phyloP scores from a whole-genome alignment of 2,329 filamentous ascomycete genomes.

The Colletotrichum orbiculare region DNA sequence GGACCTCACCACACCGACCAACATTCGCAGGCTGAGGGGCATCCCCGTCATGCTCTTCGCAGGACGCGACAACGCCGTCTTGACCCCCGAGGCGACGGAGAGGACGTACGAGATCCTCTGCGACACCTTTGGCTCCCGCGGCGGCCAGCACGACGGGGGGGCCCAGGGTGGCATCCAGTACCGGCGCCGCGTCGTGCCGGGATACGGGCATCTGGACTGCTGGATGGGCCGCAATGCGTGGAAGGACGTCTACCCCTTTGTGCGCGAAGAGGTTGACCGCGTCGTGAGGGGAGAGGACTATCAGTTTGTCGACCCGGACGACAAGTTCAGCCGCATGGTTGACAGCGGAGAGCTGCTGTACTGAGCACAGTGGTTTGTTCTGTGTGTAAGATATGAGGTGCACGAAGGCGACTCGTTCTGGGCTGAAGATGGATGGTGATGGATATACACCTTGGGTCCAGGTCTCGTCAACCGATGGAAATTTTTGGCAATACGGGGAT shows the following conservation, averaged over 20 bases:
- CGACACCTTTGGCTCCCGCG: slow-evolving; percentile 58
- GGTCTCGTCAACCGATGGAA: too few species aligned
- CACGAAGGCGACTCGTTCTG: not conserved
- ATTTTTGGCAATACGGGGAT: too few species aligned
- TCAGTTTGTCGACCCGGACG: slow-evolving; percentile 55
- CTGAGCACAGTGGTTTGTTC: slow-evolving; percentile 28
- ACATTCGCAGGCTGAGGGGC: slow-evolving; percentile 60
- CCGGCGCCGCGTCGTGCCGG: slow-evolving; percentile 62
- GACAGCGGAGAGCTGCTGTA: slow-evolving; percentile 53
- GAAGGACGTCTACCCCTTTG: slow-evolving; percentile 68
- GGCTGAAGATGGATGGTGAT: too few species aligned
- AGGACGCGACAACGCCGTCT: slow-evolving; percentile 66
- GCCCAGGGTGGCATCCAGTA: slow-evolving; percentile 55
- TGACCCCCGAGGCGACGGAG: slow-evolving; percentile 64
- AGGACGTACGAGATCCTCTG: slow-evolving; percentile 64
- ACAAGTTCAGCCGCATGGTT: slow-evolving; percentile 55
- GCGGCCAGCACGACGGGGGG: slow-evolving; percentile 29
- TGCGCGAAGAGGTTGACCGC: slow-evolving; percentile 65
- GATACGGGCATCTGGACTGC: slow-evolving; percentile 70
- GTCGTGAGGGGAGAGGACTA: slow-evolving; percentile 58
- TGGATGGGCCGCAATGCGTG: slow-evolving; percentile 71
- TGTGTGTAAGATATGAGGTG: not conserved
- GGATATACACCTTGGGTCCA: too few species aligned
- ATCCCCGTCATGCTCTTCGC: slow-evolving; percentile 68
- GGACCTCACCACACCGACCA: slow-evolving; percentile 59